Conservation (phyloP, 495 filamentous ascomycete species). For the Talaromyces adpressus region DNA sequence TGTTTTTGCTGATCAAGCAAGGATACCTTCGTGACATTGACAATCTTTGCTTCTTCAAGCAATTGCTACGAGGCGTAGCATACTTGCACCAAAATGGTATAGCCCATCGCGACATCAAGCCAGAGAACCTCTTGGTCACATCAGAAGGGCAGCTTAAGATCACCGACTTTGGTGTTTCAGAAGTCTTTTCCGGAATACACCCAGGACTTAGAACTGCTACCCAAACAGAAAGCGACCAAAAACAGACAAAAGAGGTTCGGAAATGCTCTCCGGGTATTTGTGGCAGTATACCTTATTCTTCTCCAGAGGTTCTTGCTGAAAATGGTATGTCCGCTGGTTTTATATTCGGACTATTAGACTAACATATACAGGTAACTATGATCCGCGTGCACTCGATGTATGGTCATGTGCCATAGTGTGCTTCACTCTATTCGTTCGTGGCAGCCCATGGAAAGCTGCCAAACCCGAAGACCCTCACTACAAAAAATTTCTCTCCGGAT, state of each 20-base stretch:
- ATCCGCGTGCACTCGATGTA: conserved; percentile 67
- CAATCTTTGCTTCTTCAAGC: conserved; percentile 72
- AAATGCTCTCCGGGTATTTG: conserved; percentile 65
- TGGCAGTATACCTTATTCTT: conserved; percentile 70
- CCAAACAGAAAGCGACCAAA: conserved; percentile 50
- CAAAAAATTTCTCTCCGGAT: conserved; percentile 50
- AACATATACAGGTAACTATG: conserved; percentile 48
- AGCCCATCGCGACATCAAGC: conserved; percentile 77
- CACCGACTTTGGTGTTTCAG: conserved; percentile 72
- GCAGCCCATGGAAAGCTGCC: conserved; percentile 57
- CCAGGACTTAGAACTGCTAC: conserved; percentile 57
- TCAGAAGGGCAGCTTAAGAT: conserved; percentile 68
- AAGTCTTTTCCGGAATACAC: conserved; percentile 68
- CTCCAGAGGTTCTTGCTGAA: conserved; percentile 67
- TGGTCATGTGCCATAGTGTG: conserved; percentile 75
- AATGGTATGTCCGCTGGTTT: conserved; percentile 26
- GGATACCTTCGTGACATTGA: conserved; percentile 53
- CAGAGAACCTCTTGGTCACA: conserved; percentile 68
- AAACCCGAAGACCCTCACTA: conserved; percentile 41
- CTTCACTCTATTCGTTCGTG: conserved; percentile 57
- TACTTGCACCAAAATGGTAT: conserved; percentile 67
- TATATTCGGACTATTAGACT: neutral
- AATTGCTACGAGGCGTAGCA: conserved; percentile 61
- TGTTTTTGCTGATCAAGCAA: conserved; percentile 59
- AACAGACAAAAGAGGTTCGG: conserved; percentile 57